Evolutionary conservation across 2,329 filamentous ascomycete genomes (phyloP).

Genomic region (Cordyceps farinosa): DNA sequence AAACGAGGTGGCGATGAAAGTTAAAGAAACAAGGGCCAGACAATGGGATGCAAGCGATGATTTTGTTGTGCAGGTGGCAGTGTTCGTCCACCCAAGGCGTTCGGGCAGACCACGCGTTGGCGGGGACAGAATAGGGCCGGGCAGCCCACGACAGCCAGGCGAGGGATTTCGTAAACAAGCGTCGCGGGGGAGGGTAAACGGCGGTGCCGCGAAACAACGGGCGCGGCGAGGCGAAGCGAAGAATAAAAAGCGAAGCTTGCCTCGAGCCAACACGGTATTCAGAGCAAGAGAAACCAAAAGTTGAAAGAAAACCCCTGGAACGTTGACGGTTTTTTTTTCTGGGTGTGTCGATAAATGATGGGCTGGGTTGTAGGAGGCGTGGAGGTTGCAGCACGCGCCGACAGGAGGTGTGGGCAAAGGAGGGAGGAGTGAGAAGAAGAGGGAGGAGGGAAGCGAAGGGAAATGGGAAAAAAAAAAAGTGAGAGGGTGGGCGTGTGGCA

Average conservation of each 20-base stretch:
- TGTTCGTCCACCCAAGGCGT: background rate
- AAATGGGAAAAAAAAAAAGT: background rate
- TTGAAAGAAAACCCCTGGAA: constrained; percentile 7
- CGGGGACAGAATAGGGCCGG: constrained; percentile 9
- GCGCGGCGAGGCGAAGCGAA: background rate
- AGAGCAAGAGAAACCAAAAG: background rate
- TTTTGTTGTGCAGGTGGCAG: constrained; percentile 1
- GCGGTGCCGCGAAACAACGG: background rate
- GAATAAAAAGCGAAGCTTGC: background rate
- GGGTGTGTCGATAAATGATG: constrained; percentile 19
- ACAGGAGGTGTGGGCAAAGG: constrained; percentile 19
- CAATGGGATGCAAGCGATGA: constrained; percentile 2
- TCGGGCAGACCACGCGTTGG: constrained; percentile 11
- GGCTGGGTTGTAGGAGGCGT: constrained; percentile 15
- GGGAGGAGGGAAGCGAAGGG: constrained; percentile 22
- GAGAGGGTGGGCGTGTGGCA: background rate
- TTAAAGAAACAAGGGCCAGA: background rate
- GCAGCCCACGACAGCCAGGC: constrained; percentile 5
- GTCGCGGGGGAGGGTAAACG: background rate
- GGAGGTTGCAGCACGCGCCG: constrained; percentile 15
- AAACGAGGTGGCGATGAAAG: background rate
- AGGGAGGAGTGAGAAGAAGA: constrained; percentile 35
- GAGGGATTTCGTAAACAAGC: constrained; percentile 11
- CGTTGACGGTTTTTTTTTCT: constrained; percentile 7
- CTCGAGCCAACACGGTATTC: constrained; percentile 2